Conservation (phyloP, 176 grass and related monocot species). For the Eragrostis curvula region DNA sequence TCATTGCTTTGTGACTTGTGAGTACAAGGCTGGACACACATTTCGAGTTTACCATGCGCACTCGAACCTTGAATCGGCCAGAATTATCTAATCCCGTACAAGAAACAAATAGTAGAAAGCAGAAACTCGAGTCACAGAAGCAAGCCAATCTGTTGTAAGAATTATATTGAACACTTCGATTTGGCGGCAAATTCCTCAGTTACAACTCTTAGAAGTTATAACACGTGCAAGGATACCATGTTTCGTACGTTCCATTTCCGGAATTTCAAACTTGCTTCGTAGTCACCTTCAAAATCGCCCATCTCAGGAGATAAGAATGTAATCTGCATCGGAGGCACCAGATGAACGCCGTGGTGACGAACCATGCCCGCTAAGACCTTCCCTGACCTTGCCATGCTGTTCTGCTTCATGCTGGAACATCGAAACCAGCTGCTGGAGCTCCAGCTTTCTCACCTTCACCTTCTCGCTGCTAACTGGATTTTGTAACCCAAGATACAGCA, state of each 20-base stretch:
- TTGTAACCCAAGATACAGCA: constrained; percentile 87
- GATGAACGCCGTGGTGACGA: constrained; percentile 24
- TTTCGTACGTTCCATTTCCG: background rate
- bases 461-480: constrained; percentile 78
- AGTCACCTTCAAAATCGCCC: background rate
- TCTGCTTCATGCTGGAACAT: constrained; percentile 96
- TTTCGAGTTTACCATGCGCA: background rate
- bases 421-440: constrained; percentile 85
- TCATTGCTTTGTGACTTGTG: background rate
- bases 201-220: background rate
- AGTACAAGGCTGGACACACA: background rate
- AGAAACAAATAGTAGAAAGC: background rate
- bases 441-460: constrained; percentile 85
- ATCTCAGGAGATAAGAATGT: constrained; percentile 63
- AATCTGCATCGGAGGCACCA: constrained; percentile 48
- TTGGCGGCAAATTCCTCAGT: constrained; percentile 4
- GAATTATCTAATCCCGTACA: background rate
- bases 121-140: background rate
- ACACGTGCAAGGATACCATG: background rate
- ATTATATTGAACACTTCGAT: constrained; percentile 1
- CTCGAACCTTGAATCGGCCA: background rate
- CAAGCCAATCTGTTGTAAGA: background rate
- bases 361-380: constrained; percentile 52
- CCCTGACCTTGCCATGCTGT: constrained; percentile 89
- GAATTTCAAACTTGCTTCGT: background rate